Conservation (phyloP, 805 yeast species). For the Tetrapisispora arboricola region DNA sequence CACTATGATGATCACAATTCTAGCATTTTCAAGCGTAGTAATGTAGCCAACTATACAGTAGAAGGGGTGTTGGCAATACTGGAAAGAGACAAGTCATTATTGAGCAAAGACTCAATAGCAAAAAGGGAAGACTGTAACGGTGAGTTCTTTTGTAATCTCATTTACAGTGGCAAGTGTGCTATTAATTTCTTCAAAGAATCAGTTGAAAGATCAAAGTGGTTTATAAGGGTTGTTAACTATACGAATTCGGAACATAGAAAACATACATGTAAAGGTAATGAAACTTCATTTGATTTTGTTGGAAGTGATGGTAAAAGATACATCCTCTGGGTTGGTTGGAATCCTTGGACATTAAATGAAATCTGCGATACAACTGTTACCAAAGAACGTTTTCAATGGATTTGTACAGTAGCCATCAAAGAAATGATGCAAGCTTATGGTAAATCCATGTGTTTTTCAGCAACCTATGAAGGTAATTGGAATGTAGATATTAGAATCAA, state of each 20-base stretch:
- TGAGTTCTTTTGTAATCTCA: too few species aligned
- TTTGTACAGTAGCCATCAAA: background rate
- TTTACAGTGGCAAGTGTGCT: too few species aligned
- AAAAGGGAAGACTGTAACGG: background rate
- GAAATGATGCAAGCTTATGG: constrained; percentile 1
- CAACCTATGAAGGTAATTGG: background rate
- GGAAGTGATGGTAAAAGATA: background rate
- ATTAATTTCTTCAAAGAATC: too few species aligned
- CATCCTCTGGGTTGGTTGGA: background rate
- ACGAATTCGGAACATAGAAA: too few species aligned
- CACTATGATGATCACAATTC: background rate
- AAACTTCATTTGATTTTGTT: background rate
- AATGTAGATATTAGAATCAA: background rate
- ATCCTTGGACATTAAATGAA: background rate
- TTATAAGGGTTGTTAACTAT: too few species aligned
- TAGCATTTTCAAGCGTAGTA: background rate
- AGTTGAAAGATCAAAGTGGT: too few species aligned
- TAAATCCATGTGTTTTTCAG: background rate
- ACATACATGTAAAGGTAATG: background rate
- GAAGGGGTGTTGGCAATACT: background rate
- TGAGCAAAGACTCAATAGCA: background rate
- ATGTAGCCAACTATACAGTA: background rate
- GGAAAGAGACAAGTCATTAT: background rate
- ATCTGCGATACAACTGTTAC: background rate
- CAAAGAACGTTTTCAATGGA: background rate